phyloP scores from a whole-genome alignment of 2,329 filamentous ascomycete species.

The Aspergillus novoparasiticus region DNA sequence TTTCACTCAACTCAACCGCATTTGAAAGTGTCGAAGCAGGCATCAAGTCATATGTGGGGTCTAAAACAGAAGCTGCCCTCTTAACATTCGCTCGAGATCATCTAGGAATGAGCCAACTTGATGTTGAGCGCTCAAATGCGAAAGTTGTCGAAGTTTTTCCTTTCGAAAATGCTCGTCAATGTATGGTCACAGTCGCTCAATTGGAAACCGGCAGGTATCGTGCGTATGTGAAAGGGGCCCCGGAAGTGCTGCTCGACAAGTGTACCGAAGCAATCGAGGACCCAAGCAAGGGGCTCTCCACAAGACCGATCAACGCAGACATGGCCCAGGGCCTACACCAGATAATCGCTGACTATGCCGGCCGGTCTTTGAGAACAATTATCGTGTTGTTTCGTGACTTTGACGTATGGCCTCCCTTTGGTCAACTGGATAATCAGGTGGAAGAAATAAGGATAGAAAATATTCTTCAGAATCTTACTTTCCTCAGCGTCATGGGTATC shows the following conservation, averaged over 20 bases:
- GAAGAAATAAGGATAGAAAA: background rate
- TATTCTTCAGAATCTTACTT: conserved; percentile 56
- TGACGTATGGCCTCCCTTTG: conserved; percentile 59
- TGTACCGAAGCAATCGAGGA: conserved; percentile 23
- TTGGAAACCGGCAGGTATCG: conserved; percentile 27
- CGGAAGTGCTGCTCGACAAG: conserved; percentile 35
- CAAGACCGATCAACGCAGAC: background rate
- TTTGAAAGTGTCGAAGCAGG: conserved; percentile 69
- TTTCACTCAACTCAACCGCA: conserved; percentile 58
- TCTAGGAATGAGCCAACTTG: conserved; percentile 61
- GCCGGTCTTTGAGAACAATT: conserved; percentile 67
- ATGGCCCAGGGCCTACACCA: background rate
- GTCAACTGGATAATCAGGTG: background rate
- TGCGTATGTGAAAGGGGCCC: conserved; percentile 39
- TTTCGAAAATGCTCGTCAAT: conserved; percentile 71
- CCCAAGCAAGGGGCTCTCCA: conserved; percentile 12
- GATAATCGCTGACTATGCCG: conserved; percentile 30
- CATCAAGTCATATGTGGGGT: conserved; percentile 60
- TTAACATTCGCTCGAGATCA: conserved; percentile 65
- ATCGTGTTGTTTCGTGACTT: conserved; percentile 71
- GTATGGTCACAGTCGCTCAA: conserved; percentile 43
- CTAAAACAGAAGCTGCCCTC: conserved; percentile 70
- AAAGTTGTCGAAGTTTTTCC: conserved; percentile 64
- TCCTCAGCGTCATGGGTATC: conserved; percentile 66
- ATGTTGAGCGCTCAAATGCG: conserved; percentile 59